Evolutionary conservation across 1,139 yeast species (phyloP), one percentile per base, ranked within the genome.

Genomic region (Diutina catenulata): DNA sequence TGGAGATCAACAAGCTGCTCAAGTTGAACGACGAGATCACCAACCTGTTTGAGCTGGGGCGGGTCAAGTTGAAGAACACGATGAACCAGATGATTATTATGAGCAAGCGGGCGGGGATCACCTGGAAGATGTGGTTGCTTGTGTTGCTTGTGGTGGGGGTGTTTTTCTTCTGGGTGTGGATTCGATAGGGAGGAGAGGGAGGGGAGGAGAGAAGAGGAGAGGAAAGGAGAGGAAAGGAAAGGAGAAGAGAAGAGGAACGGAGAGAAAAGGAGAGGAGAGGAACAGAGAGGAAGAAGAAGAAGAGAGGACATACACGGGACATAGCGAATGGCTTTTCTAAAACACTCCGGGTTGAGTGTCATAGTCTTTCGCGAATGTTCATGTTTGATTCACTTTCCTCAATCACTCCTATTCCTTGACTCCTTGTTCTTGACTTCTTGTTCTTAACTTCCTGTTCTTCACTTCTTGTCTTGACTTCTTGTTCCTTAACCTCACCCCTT

Each of bases 121-220:
- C 83, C 42, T 76, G 93, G 76, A 73, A 75, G 48, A 72, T 76
- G 51, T 87, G 96, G 96, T 59, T 81, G 29, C 53, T 64, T 11
- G 76, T 87, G 43, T 80, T 84, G 55, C 59, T 56, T 24, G 49
- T 82, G 15, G 76, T 87, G 9, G 64, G 71, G 38, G 46, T 82
- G 43, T 63, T 81, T 52, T 88, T 87, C 57, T 76, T 84, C 56
- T 80, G 80, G 68, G 87, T 86, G n/a, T 82, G 95, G 94, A 49
- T 76, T 39, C 42, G 42, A 14, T 45, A 39, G 33, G 5, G 20
- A 13, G 7, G n/a, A n/a, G n/a, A n/a, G n/a, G n/a, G n/a, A n/a
- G n/a, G n/a, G n/a, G n/a, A n/a, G n/a, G n/a, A n/a, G n/a, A n/a
- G n/a, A n/a, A n/a, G n/a, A n/a, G n/a, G n/a, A n/a, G n/a, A n/a